Conservation (phyloP, 2,329 filamentous ascomycete species). For the Lachnellula occidentalis region DNA sequence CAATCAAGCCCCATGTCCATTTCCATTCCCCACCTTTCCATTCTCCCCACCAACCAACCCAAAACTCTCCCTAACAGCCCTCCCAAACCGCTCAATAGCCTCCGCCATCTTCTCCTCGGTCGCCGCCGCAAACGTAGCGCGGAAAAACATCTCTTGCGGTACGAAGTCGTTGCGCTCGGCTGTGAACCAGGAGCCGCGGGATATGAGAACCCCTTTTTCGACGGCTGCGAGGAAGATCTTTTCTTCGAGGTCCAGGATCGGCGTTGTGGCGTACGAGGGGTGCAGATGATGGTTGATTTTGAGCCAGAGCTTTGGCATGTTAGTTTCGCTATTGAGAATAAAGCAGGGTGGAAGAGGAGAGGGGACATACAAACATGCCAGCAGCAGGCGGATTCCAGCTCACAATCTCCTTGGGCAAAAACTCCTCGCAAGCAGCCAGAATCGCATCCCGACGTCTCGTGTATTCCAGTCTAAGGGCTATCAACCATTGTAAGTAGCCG, state of each 20-base stretch:
- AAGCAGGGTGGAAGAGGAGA: background rate
- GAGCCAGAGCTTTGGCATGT: conserved; percentile 59
- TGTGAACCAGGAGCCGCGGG: conserved; percentile 86
- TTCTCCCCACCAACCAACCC: conserved; percentile 16
- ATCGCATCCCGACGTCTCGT: conserved; percentile 73
- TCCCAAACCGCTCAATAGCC: conserved; percentile 70
- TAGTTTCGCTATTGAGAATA: conserved; percentile 3
- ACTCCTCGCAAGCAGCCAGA: conserved; percentile 71
- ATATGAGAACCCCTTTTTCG: conserved; percentile 71
- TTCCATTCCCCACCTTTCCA: background rate
- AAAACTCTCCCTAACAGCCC: conserved; percentile 62
- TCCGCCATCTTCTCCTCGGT: conserved; percentile 63
- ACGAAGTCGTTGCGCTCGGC: conserved; percentile 58
- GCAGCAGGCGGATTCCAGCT: conserved; percentile 75
- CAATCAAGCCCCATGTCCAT: background rate
- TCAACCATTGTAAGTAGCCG: conserved; percentile 85
- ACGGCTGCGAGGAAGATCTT: conserved; percentile 77
- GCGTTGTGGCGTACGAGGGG: conserved; percentile 49
- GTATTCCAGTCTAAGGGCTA: conserved; percentile 75
- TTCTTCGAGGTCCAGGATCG: conserved; percentile 68
- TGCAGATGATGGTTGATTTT: conserved; percentile 58
- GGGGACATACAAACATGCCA: conserved; percentile 85
- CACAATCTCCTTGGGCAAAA: conserved; percentile 68
- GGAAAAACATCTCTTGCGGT: conserved; percentile 62
- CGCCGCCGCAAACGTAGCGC: conserved; percentile 83